phyloP scores from a whole-genome alignment of 2,329 filamentous ascomycete genomes.

The Xylariales sp. region DNA sequence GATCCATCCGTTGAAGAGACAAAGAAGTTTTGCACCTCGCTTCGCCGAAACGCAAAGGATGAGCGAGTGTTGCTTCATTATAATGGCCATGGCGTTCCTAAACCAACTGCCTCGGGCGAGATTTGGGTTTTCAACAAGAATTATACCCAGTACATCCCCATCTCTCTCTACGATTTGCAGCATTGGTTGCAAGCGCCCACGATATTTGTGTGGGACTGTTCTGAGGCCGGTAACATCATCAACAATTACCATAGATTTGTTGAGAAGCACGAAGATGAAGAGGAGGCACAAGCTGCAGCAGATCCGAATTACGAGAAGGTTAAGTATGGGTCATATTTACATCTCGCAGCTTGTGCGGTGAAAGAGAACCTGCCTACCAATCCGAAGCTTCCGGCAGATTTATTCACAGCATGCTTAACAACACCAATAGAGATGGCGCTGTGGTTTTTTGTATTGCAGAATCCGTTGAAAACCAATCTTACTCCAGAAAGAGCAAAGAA shows the following conservation, averaged over 20 bases:
- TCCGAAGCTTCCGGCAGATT: constrained; percentile 84
- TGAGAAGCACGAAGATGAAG: constrained; percentile 90
- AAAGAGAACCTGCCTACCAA: constrained; percentile 95
- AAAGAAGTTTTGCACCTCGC: constrained; percentile 88
- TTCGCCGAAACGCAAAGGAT: constrained; percentile 89
- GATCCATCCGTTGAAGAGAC: constrained; percentile 97
- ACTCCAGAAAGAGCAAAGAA: constrained; percentile 80
- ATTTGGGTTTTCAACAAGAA: constrained; percentile 99
- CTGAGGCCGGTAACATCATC: constrained; percentile 91
- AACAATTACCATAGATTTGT: constrained; percentile 92
- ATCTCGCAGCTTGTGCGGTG: constrained; percentile 84
- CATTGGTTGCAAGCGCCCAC: constrained; percentile 94
- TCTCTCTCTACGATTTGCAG: constrained; percentile 91
- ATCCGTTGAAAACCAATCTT: constrained; percentile 66
- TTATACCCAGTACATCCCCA: constrained; percentile 97
- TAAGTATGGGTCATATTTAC: constrained; percentile 67
- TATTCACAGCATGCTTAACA: constrained; percentile 93
- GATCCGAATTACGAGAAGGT: constrained; percentile 84
- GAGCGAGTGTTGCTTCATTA: constrained; percentile 97
- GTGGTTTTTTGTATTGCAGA: constrained; percentile 93
- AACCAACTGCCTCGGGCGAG: constrained; percentile 91
- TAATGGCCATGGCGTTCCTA: constrained; percentile 95
- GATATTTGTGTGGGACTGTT: constrained; percentile 97
- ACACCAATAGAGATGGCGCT: constrained; percentile 97
- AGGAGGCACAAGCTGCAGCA: constrained; percentile 67